Conservation (phyloP, 305 asterid species). For the Galium porrigens region DNA sequence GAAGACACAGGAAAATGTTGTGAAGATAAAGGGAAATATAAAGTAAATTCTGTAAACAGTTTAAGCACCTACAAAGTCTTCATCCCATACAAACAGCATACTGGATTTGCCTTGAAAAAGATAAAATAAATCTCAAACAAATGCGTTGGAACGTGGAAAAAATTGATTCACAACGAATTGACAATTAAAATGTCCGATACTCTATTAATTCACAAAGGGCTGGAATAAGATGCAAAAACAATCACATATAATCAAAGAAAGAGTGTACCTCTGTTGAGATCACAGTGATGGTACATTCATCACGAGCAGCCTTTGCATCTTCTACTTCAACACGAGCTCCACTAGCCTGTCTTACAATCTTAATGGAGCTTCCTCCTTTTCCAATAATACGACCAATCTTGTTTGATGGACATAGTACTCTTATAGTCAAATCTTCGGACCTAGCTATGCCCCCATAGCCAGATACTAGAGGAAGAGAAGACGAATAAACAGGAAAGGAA, state of each 20-base stretch:
- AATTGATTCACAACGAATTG: background rate
- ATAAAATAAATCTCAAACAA: background rate
- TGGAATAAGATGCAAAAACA: background rate
- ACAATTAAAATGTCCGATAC: background rate
- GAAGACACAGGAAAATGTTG: conserved; percentile 16
- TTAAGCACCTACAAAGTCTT: background rate
- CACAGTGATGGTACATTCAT: conserved; percentile 59
- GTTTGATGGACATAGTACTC: conserved; percentile 59
- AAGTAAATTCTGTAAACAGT: background rate
- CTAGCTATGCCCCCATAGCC: conserved; percentile 46
- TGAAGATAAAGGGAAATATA: conserved; percentile 11
- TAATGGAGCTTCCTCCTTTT: conserved; percentile 71
- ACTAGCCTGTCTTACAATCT: conserved; percentile 60
- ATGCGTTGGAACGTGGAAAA: background rate
- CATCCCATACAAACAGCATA: background rate
- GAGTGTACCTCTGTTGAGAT: conserved; percentile 57
- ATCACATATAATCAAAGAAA: conserved; percentile 1
- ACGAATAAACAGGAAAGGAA: conserved; percentile 70
- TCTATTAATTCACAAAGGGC: background rate
- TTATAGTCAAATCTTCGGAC: conserved; percentile 52
- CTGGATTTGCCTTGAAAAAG: background rate
- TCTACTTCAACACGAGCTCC: conserved; percentile 88
- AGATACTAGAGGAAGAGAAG: conserved; percentile 69
- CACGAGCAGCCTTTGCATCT: conserved; percentile 51
- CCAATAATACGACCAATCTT: conserved; percentile 91